Conservation (phyloP, 345 rosid genomes). For the Salix arbutifolia region DNA sequence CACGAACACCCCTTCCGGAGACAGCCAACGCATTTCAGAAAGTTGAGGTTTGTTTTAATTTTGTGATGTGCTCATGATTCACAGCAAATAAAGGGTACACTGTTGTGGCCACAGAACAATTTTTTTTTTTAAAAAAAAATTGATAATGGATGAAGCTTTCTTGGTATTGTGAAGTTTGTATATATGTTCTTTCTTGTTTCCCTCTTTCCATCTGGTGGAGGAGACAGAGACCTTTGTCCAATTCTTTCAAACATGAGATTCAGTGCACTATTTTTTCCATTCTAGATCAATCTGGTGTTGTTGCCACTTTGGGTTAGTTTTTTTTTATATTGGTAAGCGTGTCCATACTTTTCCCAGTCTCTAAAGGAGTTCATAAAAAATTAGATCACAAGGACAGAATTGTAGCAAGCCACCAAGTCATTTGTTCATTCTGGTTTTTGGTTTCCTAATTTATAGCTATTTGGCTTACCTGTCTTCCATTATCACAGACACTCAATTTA, state of each 20-base stretch:
- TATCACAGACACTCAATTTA: neutral
- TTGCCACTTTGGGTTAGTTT: neutral
- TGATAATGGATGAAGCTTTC: neutral
- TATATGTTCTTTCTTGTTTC: neutral
- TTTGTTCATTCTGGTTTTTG: neutral
- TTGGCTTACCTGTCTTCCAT: neutral
- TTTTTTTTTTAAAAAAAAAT: neutral
- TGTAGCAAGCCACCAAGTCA: neutral
- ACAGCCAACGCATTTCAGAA: slow-evolving; percentile 60
- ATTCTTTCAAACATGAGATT: neutral
- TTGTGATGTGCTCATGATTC: neutral
- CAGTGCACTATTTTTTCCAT: neutral
- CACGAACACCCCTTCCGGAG: slow-evolving; percentile 44
- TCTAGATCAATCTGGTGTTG: neutral
- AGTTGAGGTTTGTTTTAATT: slow-evolving; percentile 61
- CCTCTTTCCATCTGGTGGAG: neutral
- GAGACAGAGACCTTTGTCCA: neutral
- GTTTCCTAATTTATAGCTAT: neutral
- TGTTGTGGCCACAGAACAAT: neutral
- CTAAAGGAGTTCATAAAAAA: neutral
- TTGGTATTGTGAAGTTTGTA: neutral
- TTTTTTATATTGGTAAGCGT: neutral
- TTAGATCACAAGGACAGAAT: neutral
- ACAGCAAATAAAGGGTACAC: neutral
- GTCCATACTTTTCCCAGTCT: neutral